Conservation (phyloP, 768 basidiomycete genomes). For the Harrya chromipes region DNA sequence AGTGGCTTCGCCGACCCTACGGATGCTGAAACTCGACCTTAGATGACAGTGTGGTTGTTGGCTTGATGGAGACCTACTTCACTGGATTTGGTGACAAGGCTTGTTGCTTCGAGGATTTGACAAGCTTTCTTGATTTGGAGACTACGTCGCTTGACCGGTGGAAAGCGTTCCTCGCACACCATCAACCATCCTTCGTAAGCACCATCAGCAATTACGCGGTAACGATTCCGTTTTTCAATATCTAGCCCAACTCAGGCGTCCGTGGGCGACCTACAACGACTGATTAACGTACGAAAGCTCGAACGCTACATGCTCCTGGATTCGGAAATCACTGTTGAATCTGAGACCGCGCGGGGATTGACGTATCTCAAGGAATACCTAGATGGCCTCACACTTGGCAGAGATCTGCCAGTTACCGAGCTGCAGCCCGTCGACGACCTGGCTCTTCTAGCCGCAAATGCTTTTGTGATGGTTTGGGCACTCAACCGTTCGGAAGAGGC, state of each 20-base stretch:
- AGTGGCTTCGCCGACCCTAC: not conserved
- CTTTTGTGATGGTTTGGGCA: slow-evolving; percentile 62
- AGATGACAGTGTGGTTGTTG: slow-evolving; percentile 47
- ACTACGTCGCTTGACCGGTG: slow-evolving; percentile 48
- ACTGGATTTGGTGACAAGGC: slow-evolving; percentile 72
- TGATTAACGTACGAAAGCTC: slow-evolving; percentile 76
- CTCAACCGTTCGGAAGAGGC: slow-evolving; percentile 51
- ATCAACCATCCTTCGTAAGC: slow-evolving; percentile 48
- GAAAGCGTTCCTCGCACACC: slow-evolving; percentile 49
- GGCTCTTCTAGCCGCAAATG: slow-evolving; percentile 68
- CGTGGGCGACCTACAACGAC: slow-evolving; percentile 52
- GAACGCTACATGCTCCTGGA: slow-evolving; percentile 55
- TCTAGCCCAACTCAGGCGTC: slow-evolving; percentile 39
- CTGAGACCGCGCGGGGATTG: slow-evolving; percentile 50
- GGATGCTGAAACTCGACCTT: slow-evolving; percentile 2
- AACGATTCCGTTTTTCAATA: slow-evolving; percentile 17
- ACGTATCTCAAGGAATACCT: slow-evolving; percentile 62
- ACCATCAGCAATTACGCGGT: slow-evolving; percentile 18
- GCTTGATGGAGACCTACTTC: slow-evolving; percentile 66
- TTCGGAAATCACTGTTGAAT: slow-evolving; percentile 51
- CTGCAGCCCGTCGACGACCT: slow-evolving; percentile 88
- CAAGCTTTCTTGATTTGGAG: slow-evolving; percentile 56
- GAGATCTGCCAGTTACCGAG: slow-evolving; percentile 66
- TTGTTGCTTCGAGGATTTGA: slow-evolving; percentile 85
- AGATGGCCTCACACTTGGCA: slow-evolving; percentile 63